These are phyloP conservation scores for Pyracantha coccinea DNA, from an alignment of 331 rosid species.

Conservation along the genomic window DNA sequence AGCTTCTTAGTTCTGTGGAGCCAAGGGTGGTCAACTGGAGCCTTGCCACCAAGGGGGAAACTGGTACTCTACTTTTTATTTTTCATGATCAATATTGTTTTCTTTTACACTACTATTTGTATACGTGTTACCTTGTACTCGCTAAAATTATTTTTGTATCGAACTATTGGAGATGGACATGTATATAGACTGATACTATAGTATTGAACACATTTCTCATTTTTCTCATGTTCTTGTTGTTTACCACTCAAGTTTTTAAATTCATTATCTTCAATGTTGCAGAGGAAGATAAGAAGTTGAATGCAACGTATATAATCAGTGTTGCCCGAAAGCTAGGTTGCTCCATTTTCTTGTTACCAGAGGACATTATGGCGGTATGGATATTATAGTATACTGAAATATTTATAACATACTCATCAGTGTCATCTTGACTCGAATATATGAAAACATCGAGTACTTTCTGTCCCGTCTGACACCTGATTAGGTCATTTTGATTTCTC, in stretches of 20 bases:
- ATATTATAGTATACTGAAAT: neutral
- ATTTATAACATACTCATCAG: neutral
- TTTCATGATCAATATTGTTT: neutral
- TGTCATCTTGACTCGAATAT: neutral
- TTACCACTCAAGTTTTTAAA: neutral
- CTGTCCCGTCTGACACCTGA: neutral
- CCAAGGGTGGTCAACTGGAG: conserved; percentile 99
- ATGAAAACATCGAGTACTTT: neutral
- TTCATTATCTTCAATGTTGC: conserved; percentile 20
- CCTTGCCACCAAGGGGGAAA: conserved; percentile 91
- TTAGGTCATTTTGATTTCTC: neutral
- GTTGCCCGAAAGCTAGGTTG: conserved; percentile 99
- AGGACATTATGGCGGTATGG: conserved; percentile 85
- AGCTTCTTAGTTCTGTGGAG: conserved; percentile 93
- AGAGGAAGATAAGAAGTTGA: conserved; percentile 93
- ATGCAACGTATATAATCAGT: conserved; percentile 94
- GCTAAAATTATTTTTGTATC: conserved; percentile 3
- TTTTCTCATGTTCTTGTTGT: neutral
- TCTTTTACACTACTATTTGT: neutral
- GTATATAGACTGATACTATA: neutral
- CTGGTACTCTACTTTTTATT: conserved; percentile 44
- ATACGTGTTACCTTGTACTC: neutral
- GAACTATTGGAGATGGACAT: conserved; percentile 2
- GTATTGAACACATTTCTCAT: neutral
- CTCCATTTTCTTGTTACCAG: conserved; percentile 93